phyloP scores from a whole-genome alignment of 1,139 yeast species.

The Geotrichum restrictum region DNA sequence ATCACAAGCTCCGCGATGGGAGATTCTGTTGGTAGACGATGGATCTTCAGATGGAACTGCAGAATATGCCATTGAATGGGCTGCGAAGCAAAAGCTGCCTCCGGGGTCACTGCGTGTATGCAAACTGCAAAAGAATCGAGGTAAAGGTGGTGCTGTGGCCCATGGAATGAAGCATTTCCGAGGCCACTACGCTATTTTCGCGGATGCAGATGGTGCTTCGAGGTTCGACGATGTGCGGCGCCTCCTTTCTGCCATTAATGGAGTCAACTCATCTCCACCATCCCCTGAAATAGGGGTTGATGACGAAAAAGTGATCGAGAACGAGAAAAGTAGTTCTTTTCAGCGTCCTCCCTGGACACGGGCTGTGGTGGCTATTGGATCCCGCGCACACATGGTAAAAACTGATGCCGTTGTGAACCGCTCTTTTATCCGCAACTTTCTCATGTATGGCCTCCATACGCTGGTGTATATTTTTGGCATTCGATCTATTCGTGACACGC shows the following conservation, averaged over 20 bases:
- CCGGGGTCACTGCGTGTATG: slow-evolving; percentile 69
- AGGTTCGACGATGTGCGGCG: slow-evolving; percentile 64
- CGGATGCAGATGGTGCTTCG: slow-evolving; percentile 98
- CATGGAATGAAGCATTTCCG: slow-evolving; percentile 79
- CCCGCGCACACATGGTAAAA: slow-evolving; percentile 94
- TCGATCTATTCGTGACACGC: slow-evolving; percentile 82
- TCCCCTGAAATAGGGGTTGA: no score
- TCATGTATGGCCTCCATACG: slow-evolving; percentile 90
- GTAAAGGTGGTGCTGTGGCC: slow-evolving; percentile 97
- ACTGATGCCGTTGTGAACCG: slow-evolving; percentile 95
- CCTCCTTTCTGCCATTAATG: slow-evolving; percentile 47
- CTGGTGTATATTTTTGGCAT: slow-evolving; percentile 86
- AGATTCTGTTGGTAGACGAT: slow-evolving; percentile 83
- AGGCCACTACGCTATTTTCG: slow-evolving; percentile 76
- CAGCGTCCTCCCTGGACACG: slow-evolving; percentile 10
- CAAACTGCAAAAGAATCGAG: slow-evolving; percentile 68
- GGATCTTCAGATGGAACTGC: slow-evolving; percentile 83
- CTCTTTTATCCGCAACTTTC: slow-evolving; percentile 77
- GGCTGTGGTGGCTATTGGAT: slow-evolving; percentile 77
- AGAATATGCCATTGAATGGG: slow-evolving; percentile 64
- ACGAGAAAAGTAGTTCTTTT: background rate
- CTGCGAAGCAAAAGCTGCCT: slow-evolving; percentile 42
- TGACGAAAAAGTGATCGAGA: background rate
- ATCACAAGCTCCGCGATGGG: slow-evolving; percentile 46
- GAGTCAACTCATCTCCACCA: no score